Evolutionary conservation across 2,329 filamentous ascomycete species (phyloP).

Genomic region (Ophiocordyceps unilateralis): DNA sequence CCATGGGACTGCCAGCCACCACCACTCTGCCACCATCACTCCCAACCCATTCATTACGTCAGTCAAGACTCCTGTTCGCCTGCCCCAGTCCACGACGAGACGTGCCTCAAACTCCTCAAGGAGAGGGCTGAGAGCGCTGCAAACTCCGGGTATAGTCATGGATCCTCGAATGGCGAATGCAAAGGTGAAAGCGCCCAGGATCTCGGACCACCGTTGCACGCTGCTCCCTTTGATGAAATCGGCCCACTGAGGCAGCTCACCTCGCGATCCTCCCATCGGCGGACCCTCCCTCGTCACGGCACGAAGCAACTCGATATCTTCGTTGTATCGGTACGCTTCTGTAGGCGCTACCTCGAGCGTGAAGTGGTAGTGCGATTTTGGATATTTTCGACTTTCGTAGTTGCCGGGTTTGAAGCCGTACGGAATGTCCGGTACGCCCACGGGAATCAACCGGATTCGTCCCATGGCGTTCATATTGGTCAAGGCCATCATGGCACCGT

Average conservation of each 20-base stretch:
- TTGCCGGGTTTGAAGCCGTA: conserved; percentile 56
- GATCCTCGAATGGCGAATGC: conserved; percentile 45
- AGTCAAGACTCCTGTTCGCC: conserved; percentile 31
- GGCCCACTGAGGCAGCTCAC: conserved; percentile 53
- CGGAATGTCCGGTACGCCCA: conserved; percentile 42
- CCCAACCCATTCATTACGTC: conserved; percentile 21
- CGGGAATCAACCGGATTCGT: conserved; percentile 33
- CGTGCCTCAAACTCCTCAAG: conserved; percentile 47
- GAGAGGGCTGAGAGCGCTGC: conserved; percentile 35
- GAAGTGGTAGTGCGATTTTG: conserved; percentile 49
- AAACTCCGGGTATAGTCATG: conserved; percentile 32
- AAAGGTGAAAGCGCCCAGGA: conserved; percentile 45
- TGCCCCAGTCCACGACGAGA: conserved; percentile 41
- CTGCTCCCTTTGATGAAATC: conserved; percentile 48
- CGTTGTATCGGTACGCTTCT: conserved; percentile 42
- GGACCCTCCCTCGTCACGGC: conserved; percentile 19
- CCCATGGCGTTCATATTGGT: conserved; percentile 46
- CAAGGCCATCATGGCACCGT: conserved; percentile 50
- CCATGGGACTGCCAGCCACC: conserved; percentile 40
- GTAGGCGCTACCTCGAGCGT: conserved; percentile 43
- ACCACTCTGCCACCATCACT: conserved; percentile 42
- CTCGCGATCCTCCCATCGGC: conserved; percentile 21
- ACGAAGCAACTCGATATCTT: conserved; percentile 25
- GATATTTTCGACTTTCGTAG: conserved; percentile 53
- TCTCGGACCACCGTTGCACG: conserved; percentile 43